Percentiles rank a stretch among this genome's conserved stretches.
These are phyloP conservation scores for Mycotypha africana DNA, from an alignment of 371 early-diverging fungal species.

Conservation along the genomic window DNA sequence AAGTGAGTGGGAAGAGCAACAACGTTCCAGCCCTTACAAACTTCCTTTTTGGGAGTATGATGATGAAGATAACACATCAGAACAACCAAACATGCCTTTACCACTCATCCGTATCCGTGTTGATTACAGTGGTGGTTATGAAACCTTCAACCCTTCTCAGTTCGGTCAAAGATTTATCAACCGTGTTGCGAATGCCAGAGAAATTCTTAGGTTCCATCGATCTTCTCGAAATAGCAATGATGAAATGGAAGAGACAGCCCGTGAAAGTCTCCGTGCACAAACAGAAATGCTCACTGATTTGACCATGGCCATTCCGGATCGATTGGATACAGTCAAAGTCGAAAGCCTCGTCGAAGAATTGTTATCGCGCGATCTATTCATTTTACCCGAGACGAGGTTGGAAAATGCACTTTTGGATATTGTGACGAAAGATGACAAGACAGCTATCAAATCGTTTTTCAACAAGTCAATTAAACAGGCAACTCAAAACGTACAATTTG, in stretches of 20 bases:
- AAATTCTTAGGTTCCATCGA: slow-evolving; percentile 73
- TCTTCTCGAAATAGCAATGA: not conserved
- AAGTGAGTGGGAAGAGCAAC: slow-evolving; percentile 51
- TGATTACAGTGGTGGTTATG: slow-evolving; percentile 82
- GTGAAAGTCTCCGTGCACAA: not conserved
- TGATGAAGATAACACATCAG: slow-evolving; percentile 9
- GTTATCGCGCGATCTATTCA: slow-evolving; percentile 59
- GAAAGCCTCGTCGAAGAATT: slow-evolving; percentile 75
- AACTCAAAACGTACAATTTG: slow-evolving; percentile 1
- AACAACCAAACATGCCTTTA: slow-evolving; percentile 51
- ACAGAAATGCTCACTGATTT: slow-evolving; percentile 17
- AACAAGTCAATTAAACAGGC: slow-evolving; percentile 4
- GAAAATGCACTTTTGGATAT: slow-evolving; percentile 71
- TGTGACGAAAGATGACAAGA: slow-evolving; percentile 89
- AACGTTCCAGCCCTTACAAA: slow-evolving; percentile 3
- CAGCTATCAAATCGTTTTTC: slow-evolving; percentile 61
- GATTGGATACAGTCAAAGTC: slow-evolving; percentile 62
- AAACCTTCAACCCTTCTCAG: slow-evolving; percentile 77
- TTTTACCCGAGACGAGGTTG: slow-evolving; percentile 77
- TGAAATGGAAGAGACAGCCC: too few relatives aligned
- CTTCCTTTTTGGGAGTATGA: too few relatives aligned
- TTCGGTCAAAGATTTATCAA: slow-evolving; percentile 83
- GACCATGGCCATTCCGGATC: slow-evolving; percentile 43
- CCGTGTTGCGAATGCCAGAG: slow-evolving; percentile 92
- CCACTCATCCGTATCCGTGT: slow-evolving; percentile 81